These are phyloP conservation scores for Metarhizium album DNA, from an alignment of 2,329 filamentous ascomycete species.

Conservation along the genomic window DNA sequence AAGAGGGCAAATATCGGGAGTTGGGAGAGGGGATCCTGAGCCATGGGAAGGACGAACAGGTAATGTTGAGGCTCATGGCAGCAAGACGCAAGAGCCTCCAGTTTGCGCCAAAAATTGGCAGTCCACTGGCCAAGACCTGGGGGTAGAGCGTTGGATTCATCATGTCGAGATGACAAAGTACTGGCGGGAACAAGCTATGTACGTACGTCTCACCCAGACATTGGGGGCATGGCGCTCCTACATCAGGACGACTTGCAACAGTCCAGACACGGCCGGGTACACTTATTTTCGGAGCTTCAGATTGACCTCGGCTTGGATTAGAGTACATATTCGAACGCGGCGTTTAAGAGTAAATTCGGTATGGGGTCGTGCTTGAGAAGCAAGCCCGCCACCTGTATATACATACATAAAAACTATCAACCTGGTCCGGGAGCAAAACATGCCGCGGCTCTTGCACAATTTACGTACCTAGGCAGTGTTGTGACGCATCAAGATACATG, in stretches of 20 bases:
- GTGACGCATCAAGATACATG: neutral
- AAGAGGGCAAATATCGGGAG: conserved; percentile 27
- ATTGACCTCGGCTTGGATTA: neutral
- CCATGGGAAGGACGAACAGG: conserved; percentile 42
- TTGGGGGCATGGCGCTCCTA: neutral
- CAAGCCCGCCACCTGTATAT: neutral
- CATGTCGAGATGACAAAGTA: neutral
- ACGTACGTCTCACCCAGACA: neutral
- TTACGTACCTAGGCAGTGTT: neutral
- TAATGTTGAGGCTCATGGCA: conserved; percentile 55
- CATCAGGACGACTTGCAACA: neutral
- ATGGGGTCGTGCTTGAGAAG: neutral
- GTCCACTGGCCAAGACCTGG: conserved; percentile 55
- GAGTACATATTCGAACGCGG: neutral
- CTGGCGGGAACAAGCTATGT: no score
- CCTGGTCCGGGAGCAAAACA: neutral
- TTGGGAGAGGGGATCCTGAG: conserved; percentile 35
- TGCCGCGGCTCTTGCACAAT: neutral
- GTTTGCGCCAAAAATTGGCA: conserved; percentile 64
- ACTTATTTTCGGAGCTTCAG: neutral
- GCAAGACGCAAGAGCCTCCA: conserved; percentile 68
- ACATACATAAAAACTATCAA: neutral
- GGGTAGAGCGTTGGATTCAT: conserved; percentile 12
- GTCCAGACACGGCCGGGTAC: neutral
- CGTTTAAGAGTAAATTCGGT: neutral